These are phyloP conservation scores for Arthrinium puccinioides DNA, from an alignment of 2,329 filamentous ascomycete species.

Conservation along the genomic window DNA sequence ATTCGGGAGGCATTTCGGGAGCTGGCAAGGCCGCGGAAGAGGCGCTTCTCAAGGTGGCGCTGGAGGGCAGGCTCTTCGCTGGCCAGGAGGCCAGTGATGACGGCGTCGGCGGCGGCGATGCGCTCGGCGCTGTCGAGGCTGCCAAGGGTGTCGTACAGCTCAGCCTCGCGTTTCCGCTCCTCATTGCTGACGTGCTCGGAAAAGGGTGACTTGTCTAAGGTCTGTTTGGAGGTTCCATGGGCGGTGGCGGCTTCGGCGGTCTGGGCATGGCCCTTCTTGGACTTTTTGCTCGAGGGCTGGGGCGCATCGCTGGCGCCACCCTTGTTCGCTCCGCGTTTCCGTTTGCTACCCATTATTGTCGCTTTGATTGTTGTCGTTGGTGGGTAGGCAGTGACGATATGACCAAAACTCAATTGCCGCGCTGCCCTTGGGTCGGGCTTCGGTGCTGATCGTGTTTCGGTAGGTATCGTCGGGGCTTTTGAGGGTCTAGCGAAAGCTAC, in stretches of 20 bases:
- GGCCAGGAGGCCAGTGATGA: constrained; percentile 48
- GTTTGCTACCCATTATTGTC: constrained; percentile 36
- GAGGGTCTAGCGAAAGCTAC: too few relatives aligned
- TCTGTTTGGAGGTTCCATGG: constrained; percentile 14
- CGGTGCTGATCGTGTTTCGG: too few relatives aligned
- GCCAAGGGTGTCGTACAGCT: constrained; percentile 53
- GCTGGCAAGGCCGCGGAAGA: constrained; percentile 85
- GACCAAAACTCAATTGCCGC: too few relatives aligned
- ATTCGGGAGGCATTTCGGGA: constrained; percentile 81
- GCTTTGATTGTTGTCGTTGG: constrained; percentile 6
- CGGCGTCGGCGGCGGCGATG: constrained; percentile 50
- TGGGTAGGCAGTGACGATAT: background rate
- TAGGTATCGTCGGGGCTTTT: too few relatives aligned
- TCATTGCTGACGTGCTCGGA: constrained; percentile 39
- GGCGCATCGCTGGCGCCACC: constrained; percentile 13
- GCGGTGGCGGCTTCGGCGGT: constrained; percentile 10
- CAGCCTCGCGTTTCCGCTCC: constrained; percentile 50
- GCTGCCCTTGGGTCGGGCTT: too few relatives aligned
- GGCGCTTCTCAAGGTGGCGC: constrained; percentile 55
- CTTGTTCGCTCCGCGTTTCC: constrained; percentile 31
- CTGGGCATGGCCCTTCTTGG: constrained; percentile 21
- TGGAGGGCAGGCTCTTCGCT: constrained; percentile 46
- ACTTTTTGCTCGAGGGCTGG: constrained; percentile 28
- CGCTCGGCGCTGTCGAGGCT: constrained; percentile 51
- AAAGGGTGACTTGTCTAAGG: constrained; percentile 38